Base-by-base conservation (phyloP, 2,329 filamentous ascomycete genomes). In the Talaromyces sp. region DNA sequence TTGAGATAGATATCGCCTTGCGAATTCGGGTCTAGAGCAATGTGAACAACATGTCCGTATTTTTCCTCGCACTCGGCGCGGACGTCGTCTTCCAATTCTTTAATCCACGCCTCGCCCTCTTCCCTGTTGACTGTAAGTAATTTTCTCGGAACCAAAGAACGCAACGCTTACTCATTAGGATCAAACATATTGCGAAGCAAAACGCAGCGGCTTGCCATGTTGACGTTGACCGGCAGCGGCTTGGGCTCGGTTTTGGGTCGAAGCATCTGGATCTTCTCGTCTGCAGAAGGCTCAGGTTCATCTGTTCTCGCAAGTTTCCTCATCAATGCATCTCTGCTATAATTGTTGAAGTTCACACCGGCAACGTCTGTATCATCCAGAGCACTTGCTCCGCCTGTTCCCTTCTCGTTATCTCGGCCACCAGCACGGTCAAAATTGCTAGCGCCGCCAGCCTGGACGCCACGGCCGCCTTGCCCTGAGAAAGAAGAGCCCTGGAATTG, bases 301-400 rank as follows among this genome's bases (percentile, higher is more conserved):
- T 97, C 92, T 79, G 90, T 93, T 83, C 94, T 88, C 74, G 94
- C 92, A 78, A 99, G 90, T 80, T 97, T 97, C 77, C 91, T 87
- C 94, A 99, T 99, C 78, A 99, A 88, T 73, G 92, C 91, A 81
- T 97, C 92, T 79, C 94, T 91, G 83, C 91, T 96, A 81, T 96
- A 97, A 78, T 97, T 97, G 84, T 92, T 96, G 88, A 97, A 97
- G 80, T 97, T 97, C 77, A 99, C 93, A 72, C 94, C 94, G 56
- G 90, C 91, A 73, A 99, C 94, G 76, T 99, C 94, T 64, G 92
- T 96, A 74, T 99, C 94, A 78, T 99, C 94, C 57, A 99, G 82
- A 69, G 94, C 94, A 79, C 92, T 96, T 55, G 93, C 93, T 68
- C 92, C 92, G 62, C 90, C 90, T 52, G 90, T 85, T 66, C 85